Conservation (phyloP, 2,329 filamentous ascomycete species). For the Curvularia sp. region DNA sequence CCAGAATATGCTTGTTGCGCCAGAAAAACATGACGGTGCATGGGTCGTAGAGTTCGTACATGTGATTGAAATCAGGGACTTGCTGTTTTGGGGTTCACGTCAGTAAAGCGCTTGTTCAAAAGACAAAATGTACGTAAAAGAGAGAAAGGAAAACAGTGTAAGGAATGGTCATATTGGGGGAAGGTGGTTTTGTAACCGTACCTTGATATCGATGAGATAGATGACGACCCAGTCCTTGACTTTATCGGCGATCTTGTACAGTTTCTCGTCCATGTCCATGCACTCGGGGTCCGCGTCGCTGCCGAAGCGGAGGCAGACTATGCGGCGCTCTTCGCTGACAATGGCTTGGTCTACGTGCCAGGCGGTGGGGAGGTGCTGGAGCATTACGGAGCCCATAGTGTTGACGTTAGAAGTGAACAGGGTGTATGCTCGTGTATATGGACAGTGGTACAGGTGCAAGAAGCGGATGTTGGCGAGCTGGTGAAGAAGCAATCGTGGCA, state of each 20-base stretch:
- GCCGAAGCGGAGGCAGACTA: conserved; percentile 89
- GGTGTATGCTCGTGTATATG: neutral
- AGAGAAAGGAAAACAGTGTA: neutral
- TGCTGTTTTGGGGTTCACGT: conserved; percentile 3
- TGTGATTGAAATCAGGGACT: conserved; percentile 87
- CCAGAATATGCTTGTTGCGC: conserved; percentile 55
- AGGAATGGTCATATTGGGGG: neutral
- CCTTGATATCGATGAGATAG: conserved; percentile 82
- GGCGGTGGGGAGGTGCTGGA: conserved; percentile 84
- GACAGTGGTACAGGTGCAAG: neutral
- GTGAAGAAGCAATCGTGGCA: neutral
- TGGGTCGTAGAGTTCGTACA: conserved; percentile 88
- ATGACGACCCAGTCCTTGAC: conserved; percentile 91
- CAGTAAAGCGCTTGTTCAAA: neutral
- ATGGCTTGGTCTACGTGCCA: conserved; percentile 99
- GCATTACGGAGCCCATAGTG: conserved; percentile 78
- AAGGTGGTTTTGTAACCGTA: neutral
- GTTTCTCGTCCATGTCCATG: conserved; percentile 34
- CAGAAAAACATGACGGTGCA: conserved; percentile 96
- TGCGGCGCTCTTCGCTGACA: conserved; percentile 75
- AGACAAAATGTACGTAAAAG: too few relatives aligned
- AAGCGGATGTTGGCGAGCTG: neutral
- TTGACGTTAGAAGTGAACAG: neutral
- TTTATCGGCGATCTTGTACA: conserved; percentile 31
- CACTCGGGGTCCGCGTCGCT: conserved; percentile 79